These are phyloP conservation scores for Umbilicus rupestris DNA, from an alignment of 164 flowering plant species.

Conservation along the genomic window DNA sequence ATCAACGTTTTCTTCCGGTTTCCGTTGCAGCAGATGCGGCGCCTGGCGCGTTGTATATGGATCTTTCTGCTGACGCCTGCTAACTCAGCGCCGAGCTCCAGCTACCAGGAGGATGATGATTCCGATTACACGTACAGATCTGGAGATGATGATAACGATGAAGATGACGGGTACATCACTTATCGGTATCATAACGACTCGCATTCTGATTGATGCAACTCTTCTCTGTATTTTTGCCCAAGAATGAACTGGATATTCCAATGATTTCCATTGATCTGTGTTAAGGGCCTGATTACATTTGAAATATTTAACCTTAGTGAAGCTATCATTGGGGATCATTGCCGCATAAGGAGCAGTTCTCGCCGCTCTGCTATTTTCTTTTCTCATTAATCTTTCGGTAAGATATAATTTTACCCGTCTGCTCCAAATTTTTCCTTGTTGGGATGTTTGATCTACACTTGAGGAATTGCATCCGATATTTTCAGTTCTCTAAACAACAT, in stretches of 20 bases:
- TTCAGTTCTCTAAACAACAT: neutral
- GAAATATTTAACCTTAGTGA: neutral
- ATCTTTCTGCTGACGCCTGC: conserved; percentile 2
- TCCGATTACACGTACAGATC: conserved; percentile 1
- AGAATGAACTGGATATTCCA: neutral
- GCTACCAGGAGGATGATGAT: neutral
- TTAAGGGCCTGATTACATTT: neutral
- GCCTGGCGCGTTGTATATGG: neutral
- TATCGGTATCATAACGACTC: neutral
- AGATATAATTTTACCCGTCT: neutral
- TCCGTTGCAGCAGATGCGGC: conserved; percentile 2
- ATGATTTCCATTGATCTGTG: neutral
- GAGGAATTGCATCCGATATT: neutral
- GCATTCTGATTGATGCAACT: neutral
- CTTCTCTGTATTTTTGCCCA: neutral
- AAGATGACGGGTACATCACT: neutral
- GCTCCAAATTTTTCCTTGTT: neutral
- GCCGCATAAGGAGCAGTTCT: neutral
- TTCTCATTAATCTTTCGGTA: neutral
- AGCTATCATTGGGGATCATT: neutral
- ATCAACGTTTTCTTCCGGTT: neutral
- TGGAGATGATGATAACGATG: neutral
- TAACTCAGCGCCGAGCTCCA: neutral
- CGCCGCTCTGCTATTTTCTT: neutral
- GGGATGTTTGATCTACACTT: neutral